Conservation (phyloP, 805 yeast genomes). For the Candida berthetii region DNA sequence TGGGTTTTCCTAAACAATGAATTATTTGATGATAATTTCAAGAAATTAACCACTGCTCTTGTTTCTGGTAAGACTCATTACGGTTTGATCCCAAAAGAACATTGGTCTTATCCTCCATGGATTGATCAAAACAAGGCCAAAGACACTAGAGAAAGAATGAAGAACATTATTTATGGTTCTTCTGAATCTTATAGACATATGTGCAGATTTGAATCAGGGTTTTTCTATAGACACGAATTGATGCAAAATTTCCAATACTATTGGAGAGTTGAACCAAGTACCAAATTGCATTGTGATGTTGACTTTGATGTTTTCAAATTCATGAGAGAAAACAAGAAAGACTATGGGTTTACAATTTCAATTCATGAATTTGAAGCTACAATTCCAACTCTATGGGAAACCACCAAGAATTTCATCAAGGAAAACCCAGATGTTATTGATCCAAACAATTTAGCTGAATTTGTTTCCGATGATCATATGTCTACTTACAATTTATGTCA, state of each 20-base stretch:
- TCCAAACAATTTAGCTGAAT: constrained; percentile 58
- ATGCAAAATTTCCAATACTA: constrained; percentile 79
- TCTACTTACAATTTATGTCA: constrained; percentile 74
- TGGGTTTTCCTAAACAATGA: constrained; percentile 95
- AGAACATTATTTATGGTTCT: constrained; percentile 55
- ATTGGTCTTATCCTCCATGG: constrained; percentile 86
- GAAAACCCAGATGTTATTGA: constrained; percentile 56
- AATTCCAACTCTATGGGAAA: constrained; percentile 71
- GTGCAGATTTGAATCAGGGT: constrained; percentile 91
- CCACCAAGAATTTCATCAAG: constrained; percentile 54
- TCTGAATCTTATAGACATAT: constrained; percentile 75
- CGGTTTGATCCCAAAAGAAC: constrained; percentile 76
- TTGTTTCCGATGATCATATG: constrained; percentile 69
- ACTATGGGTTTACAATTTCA: constrained; percentile 74
- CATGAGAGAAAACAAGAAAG: constrained; percentile 72
- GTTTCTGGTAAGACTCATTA: constrained; percentile 74
- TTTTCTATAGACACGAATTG: constrained; percentile 74
- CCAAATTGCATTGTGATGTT: constrained; percentile 75
- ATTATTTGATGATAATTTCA: constrained; percentile 78
- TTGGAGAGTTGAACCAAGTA: constrained; percentile 93
- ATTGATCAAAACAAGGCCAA: constrained; percentile 69
- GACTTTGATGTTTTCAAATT: constrained; percentile 75
- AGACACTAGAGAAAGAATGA: constrained; percentile 46
- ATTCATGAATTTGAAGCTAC: constrained; percentile 71
- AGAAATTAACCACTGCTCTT: constrained; percentile 54